These are phyloP conservation scores for Pseudogymnoascus sp. DNA, from an alignment of 2,329 filamentous ascomycete species.

Conservation along the genomic window DNA sequence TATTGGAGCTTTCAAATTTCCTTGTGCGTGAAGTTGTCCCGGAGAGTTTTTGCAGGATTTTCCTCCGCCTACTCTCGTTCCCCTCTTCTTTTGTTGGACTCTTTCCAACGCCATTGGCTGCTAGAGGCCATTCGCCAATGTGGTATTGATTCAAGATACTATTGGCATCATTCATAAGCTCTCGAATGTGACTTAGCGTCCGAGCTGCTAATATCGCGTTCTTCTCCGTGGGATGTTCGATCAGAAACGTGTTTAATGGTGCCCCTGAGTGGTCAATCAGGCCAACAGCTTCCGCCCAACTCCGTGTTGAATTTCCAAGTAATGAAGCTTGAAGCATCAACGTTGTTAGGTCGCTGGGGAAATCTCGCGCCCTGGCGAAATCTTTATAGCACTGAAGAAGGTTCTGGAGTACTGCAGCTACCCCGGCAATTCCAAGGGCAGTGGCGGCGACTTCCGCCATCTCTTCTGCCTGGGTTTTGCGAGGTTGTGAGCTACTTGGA, in stretches of 20 bases:
- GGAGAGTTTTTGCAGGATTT: neutral
- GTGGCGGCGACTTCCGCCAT: neutral
- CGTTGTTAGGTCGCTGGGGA: neutral
- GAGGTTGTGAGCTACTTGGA: neutral
- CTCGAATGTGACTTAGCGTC: neutral
- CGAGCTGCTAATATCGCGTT: neutral
- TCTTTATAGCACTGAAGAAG: neutral
- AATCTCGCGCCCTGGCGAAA: neutral
- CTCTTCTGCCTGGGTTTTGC: neutral
- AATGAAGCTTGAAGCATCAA: neutral
- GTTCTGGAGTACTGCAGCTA: neutral
- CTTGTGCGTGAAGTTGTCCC: neutral
- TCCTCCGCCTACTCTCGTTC: neutral
- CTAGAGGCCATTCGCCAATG: neutral
- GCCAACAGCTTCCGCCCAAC: neutral
- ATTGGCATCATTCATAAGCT: neutral
- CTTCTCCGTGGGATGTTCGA: neutral
- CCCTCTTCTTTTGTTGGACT: neutral
- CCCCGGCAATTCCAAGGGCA: neutral
- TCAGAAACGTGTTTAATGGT: neutral
- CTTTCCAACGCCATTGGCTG: neutral
- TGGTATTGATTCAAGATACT: neutral
- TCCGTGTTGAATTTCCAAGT: neutral
- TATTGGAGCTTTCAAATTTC: neutral
- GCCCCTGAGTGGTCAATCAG: neutral